Evolutionary conservation across 768 basidiomycete genomes (phyloP), one percentile per base, ranked within the genome.

Genomic region (Lactarius pseudohatsudake): DNA sequence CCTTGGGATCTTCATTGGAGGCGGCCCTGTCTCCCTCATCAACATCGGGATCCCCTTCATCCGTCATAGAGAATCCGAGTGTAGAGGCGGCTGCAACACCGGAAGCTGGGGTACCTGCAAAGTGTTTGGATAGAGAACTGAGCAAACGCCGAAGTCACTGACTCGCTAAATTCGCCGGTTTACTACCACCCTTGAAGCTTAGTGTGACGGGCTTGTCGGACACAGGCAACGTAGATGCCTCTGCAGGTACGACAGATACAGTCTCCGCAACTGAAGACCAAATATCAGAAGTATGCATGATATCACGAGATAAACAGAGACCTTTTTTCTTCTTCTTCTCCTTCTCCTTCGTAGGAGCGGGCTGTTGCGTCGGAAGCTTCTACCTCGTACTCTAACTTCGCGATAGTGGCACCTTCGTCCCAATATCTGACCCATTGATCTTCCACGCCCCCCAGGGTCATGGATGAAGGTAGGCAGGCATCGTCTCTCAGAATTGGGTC

Each of bases 341-440:
- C 70, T 91, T 86, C 64, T 84, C 82, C 68, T 82, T 79, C 58
- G 80, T 78, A 30, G 81, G 78, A 1, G 77, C 61, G 28, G 72
- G 61, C 13, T 79, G 74, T 30, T 82, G 81, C 0, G 72, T 72
- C 18, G 85, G 79, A 72, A 86, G n/a, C 82, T 64, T 90, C 89
- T 5, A 92, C 90, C 73, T 91, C 85, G 73, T 93, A 94, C 71
- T 91, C 89, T 56, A 92, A 78, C 15, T 90, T 83, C 40, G 89
- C 87, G 30, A 87, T 83, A 1, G 86, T 90, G 1, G 92, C 90
- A 40, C 80, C 84, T 72, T 96, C 93, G 71, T 98, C 96, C 94
- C 96, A 96, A 76, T 98, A 98, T 64, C 87, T 81, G 28, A 92
- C 88, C 85, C 88, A 92, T 8, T 82, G 79, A 50, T 84, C 86